Evolutionary conservation across 2,329 filamentous ascomycete species (phyloP), one percentile per base, ranked within the genome.

Genomic region (Apiospora phragmitis): DNA sequence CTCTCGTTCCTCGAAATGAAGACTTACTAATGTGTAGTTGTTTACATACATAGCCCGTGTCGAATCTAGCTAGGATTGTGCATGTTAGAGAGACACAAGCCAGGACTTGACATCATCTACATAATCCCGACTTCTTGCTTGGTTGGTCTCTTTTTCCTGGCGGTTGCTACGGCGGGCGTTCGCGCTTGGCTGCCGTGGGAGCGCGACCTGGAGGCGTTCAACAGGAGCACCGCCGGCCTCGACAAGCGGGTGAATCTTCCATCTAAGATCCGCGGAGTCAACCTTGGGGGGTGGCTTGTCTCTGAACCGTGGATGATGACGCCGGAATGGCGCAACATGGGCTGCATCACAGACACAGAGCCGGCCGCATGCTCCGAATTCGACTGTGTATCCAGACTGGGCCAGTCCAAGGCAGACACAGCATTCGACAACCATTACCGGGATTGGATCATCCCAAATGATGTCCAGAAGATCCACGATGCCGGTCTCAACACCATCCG

Each of bases 261-360:
- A 6, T 67, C 65, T 68, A 87, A 87, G 75, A 85, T 89, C 68
- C 85, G 87, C 12, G 87, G 87, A 42, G 87, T 89, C 70, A 89
- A 89, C 75, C 78, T 88, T 11, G 86, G 87, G 7, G 83, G 84
- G 0, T 80, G 84, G 32, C 88, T 89, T 74, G 76, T 89, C 69
- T 79, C 85, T 43, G 87, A 89, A 78, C 86, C 86, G 9, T 89
- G 87, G 87, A 86, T 89, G 75, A 83, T 83, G 65, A 73, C 74
- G 21, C 75, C 78, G 38, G 81, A 81, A 68, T 89, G 87, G 86
- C 76, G 72, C 24, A 74, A 73, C 24, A 86, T 88, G 75, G 86
- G 85, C 43, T 89, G 87, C 72, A 77, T 77, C 11, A 65, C 38
- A 9, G 42, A 41, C 16, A 79, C 74, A 1, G 74, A 80, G n/a